phyloP scores from a whole-genome alignment of 202 grass and related monocot species.

The Carex sylvatica region DNA sequence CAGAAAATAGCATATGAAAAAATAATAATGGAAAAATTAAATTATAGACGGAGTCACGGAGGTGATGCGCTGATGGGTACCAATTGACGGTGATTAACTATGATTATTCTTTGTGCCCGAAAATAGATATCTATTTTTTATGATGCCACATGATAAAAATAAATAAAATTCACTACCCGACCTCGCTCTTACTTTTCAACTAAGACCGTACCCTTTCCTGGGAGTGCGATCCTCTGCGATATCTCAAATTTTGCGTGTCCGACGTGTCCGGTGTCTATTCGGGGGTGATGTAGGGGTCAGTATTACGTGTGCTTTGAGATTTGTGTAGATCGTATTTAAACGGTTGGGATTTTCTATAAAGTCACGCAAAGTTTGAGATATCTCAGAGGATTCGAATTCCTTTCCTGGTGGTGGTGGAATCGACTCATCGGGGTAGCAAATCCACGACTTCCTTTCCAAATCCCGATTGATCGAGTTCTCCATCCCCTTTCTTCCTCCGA shows the following conservation, averaged over 20 bases:
- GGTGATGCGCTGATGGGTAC: background rate
- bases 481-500: background rate
- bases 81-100: background rate
- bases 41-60: background rate
- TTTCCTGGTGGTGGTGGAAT: slow-evolving; percentile 9
- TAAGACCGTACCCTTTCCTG: background rate
- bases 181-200: background rate
- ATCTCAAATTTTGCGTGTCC: no score
- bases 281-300: no score
- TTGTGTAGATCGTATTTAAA: no score
- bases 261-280: no score
- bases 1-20: background rate
- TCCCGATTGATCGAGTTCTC: slow-evolving; percentile 7
- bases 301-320: no score
- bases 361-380: no score
- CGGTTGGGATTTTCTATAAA: no score
- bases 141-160: background rate
- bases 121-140: background rate
- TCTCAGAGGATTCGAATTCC: no score
- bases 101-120: background rate
- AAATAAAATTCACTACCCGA: background rate
- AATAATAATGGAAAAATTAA: background rate
- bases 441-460: background rate
- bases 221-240: no score
- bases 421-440: background rate